Base-by-base conservation (phyloP, 73 alveolate species). In the Paramecium biaurelia region DNA sequence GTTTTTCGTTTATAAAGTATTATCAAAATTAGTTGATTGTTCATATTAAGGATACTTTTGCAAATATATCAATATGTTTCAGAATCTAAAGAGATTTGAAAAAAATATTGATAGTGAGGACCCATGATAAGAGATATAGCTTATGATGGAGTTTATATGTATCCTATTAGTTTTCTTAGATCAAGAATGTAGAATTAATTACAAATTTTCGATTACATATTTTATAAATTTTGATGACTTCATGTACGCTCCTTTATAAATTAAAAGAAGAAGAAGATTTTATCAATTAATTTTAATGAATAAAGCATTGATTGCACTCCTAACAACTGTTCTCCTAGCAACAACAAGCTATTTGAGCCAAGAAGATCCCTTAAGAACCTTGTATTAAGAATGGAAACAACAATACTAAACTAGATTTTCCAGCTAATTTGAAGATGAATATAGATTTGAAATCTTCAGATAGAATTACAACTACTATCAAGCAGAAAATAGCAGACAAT, bases 181-280 rank as follows among this genome's bases (percentile, higher is more conserved):
- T 53, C 21, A 18, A 2, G 68, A 53, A 53, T 18, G 68, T 23
- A 21, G 10, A n/a, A 53, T 18, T 53, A 53, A 53, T 53, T 18
- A 23, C 4, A 53, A 53, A 63, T 3, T 63, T 7, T 0, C 45
- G 84, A 63, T 63, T 63, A 63, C 84, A 32, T 30, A 30, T 63
- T 63, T 26, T 63, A 30, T 30, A 72, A 28, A 72, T 28, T 35
- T 72, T 38, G 86, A 72, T 72, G 86, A 72, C 86, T 72, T 72
- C 86, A 72, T 72, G 18, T 63, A n/a, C 49, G 2, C 2, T 35
- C 35, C 38, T 72, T 72, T 72, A 72, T 72, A 72, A 72, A 35
- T 21, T 18, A 72, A 72, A 37, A 14, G 20, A 32, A 15, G 7
- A 8, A 20, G 58, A 72, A 28, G 58, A 15, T 35, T 15, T 72